These are phyloP conservation scores for Tephrocybe rancida DNA, from an alignment of 768 basidiomycete genomes.

Conservation along the genomic window DNA sequence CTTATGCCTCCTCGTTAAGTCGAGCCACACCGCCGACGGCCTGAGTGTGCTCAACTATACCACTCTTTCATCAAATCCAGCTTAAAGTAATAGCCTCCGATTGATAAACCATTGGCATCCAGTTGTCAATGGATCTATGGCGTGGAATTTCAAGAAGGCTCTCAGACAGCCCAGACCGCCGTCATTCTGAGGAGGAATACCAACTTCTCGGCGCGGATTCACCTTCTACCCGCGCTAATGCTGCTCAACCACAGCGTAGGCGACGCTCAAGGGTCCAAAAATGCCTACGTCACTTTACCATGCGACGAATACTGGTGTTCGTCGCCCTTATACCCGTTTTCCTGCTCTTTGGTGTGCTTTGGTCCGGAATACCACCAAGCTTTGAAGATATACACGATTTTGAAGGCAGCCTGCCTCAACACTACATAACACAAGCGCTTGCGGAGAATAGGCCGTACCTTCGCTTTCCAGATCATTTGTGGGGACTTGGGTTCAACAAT, in stretches of 20 bases:
- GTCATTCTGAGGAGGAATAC: slow-evolving; percentile 22
- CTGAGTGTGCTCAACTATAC: not conserved
- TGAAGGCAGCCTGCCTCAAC: slow-evolving; percentile 22
- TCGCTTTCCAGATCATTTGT: slow-evolving; percentile 55
- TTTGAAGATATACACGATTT: slow-evolving; percentile 22
- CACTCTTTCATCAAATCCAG: not conserved
- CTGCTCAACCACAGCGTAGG: slow-evolving; percentile 5
- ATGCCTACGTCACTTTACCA: slow-evolving; percentile 16
- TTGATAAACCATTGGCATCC: not conserved
- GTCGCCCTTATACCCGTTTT: slow-evolving; percentile 18
- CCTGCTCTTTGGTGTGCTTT: slow-evolving; percentile 19
- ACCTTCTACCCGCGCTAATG: not conserved
- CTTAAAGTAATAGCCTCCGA: too few species aligned
- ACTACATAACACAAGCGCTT: slow-evolving; percentile 15
- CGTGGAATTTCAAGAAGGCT: slow-evolving; percentile 19
- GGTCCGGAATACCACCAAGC: slow-evolving; percentile 25
- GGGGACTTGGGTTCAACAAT: slow-evolving; percentile 67
- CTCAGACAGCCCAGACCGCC: slow-evolving; percentile 14
- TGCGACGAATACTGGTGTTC: slow-evolving; percentile 19
- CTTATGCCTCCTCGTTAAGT: not conserved
- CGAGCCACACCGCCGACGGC: not conserved
- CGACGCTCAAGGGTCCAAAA: slow-evolving; percentile 14
- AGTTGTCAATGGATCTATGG: slow-evolving; percentile 22
- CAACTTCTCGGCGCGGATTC: slow-evolving; percentile 19
- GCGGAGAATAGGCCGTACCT: slow-evolving; percentile 35